A percentile compares a stretch with the other conserved stretches of the same genome.
These are phyloP conservation scores for Pseudopithomyces maydicus DNA, from an alignment of 2,329 filamentous ascomycete genomes.

Conservation along the genomic window DNA sequence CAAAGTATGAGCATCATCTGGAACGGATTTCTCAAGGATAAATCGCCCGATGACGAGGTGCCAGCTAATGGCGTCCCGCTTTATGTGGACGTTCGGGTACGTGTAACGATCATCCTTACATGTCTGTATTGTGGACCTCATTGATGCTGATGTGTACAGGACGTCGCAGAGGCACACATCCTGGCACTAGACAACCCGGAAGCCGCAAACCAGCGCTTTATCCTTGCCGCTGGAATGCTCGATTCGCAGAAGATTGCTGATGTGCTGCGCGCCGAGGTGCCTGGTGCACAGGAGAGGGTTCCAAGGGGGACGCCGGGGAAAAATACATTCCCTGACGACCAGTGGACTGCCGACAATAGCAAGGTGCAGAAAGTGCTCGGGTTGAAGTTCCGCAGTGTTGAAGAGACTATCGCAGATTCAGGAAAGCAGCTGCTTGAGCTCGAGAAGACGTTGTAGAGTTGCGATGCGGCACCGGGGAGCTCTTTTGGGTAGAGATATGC, in stretches of 20 bases:
- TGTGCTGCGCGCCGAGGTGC: constrained; percentile 57
- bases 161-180: constrained; percentile 65
- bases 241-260: constrained; percentile 61
- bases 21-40: constrained; percentile 65
- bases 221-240: constrained; percentile 58
- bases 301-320: constrained; percentile 42
- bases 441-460: constrained; percentile 13
- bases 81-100: constrained; percentile 42
- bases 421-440: constrained; percentile 62
- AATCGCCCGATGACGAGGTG: constrained; percentile 52
- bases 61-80: constrained; percentile 57
- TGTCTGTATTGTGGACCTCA: neutral
- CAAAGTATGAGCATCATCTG: constrained; percentile 71
- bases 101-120: neutral
- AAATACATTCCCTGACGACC: constrained; percentile 30
- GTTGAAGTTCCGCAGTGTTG: constrained; percentile 58
- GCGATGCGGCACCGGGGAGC: neutral
- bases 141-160: constrained; percentile 26
- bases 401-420: constrained; percentile 61
- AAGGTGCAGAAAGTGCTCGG: constrained; percentile 59
- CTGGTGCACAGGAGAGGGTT: constrained; percentile 51
- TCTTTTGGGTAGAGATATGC: too few species aligned
- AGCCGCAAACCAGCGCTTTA: constrained; percentile 63
- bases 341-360: constrained; percentile 55
- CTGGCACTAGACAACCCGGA: constrained; percentile 57